Percentiles rank a stretch among this genome's conserved stretches.
Evolutionary conservation across 352 stramenopile species (phyloP).

Genomic region (Pythium volutum): DNA sequence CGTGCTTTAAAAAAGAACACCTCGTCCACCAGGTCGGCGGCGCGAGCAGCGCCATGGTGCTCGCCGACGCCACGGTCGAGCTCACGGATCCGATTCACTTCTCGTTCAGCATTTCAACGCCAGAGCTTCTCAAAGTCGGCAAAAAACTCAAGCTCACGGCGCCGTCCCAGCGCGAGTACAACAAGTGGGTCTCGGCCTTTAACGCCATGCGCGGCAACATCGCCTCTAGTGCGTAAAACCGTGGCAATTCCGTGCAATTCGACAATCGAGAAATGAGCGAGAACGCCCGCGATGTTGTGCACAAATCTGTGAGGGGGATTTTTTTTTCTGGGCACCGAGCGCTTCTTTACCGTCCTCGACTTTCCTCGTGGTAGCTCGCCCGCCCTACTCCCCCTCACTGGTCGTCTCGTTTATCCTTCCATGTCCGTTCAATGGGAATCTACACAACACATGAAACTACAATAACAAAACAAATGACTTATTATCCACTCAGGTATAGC

Average conservation of each 20-base stretch:
- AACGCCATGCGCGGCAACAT: constrained; percentile 39
- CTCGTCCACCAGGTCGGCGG: constrained; percentile 60
- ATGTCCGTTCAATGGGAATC: constrained; percentile 10
- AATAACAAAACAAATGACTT: constrained; percentile 18
- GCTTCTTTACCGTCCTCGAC: no score
- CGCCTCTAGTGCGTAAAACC: constrained; percentile 22
- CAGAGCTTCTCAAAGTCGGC: constrained; percentile 62
- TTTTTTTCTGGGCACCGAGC: no score
- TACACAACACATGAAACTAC: constrained; percentile 13
- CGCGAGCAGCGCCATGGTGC: constrained; percentile 67
- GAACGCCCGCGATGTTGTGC: neutral
- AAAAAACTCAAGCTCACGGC: constrained; percentile 82
- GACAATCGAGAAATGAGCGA: neutral
- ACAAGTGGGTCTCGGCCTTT: constrained; percentile 79
- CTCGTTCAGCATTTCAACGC: constrained; percentile 77
- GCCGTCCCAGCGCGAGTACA: constrained; percentile 73
- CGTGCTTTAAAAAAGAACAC: constrained; percentile 39
- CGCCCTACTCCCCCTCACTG: neutral
- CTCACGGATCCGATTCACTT: constrained; percentile 57
- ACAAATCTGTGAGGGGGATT: no score
- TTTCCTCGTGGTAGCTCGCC: neutral
- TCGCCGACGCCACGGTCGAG: constrained; percentile 64
- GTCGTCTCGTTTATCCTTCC: constrained; percentile 1
- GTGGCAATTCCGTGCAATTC: neutral
- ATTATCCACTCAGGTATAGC: neutral